Evolutionary conservation across 2,329 filamentous ascomycete genomes (phyloP), one percentile per base, ranked within the genome.

Genomic region (Basipetospora chlamydospora): DNA sequence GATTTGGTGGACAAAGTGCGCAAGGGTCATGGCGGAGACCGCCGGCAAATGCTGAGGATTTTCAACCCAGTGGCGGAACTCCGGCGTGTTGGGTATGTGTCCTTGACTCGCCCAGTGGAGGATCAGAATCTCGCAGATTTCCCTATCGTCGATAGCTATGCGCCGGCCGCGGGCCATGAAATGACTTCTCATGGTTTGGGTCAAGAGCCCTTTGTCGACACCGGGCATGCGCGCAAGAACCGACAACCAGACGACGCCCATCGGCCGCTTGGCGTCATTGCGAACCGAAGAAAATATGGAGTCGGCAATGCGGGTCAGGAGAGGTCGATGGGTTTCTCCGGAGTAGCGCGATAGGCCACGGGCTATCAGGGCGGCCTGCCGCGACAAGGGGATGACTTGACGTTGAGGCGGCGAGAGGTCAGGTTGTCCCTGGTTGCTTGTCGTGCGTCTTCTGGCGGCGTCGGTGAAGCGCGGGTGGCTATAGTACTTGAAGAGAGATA

Each of bases 41-140:
- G n/a, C n/a, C n/a, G n/a, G n/a, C n/a, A n/a, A n/a, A n/a, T n/a
- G n/a, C n/a, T n/a, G n/a, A n/a, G n/a, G n/a, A n/a, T n/a, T n/a
- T n/a, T n/a, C n/a, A n/a, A n/a, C n/a, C n/a, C n/a, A n/a, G n/a
- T n/a, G n/a, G n/a, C n/a, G n/a, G n/a, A n/a, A n/a, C 8, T 29
- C 12, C 5, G 8, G 15, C 11, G 36, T 25, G 20, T 38, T 26
- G 5, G 23, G 22, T 5, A 42, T 10, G 31, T 42, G 41, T 12
- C 41, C 42, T 4, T 38, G 44, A 23, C 46, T 48, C 10, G 25
- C 13, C 46, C 46, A 48, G 7, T 49, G 44, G 5, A 42, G 41
- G 4, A 45, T 32, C 13, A 48, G 28, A 3, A 49, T 35, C 22
- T 37, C 30, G 39, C 44, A 38, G 32, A 48, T 35, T 21, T 46